A percentile compares a stretch with the other conserved stretches of the same genome.
Evolutionary conservation across 1,284 basidiomycete species (phyloP).

Genomic region (Tylopilus microsporus): DNA sequence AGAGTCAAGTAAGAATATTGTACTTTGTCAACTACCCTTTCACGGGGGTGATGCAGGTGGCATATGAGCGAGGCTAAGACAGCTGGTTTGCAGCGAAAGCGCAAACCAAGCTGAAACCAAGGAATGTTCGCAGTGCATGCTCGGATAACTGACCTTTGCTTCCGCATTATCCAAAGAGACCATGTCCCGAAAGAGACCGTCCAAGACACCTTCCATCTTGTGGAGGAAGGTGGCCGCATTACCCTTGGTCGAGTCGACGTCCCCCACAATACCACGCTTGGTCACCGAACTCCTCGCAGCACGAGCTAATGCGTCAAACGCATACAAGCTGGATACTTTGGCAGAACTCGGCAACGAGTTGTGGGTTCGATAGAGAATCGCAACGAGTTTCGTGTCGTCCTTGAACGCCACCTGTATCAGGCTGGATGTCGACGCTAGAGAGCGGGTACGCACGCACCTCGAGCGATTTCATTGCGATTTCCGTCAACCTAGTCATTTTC

Average conservation of each 20-base stretch:
- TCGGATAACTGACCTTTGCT: slow-evolving; percentile 69
- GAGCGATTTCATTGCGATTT: slow-evolving; percentile 69
- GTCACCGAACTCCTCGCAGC: slow-evolving; percentile 67
- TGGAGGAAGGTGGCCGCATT: slow-evolving; percentile 77
- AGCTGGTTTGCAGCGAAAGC: slow-evolving; percentile 1
- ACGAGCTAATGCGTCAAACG: slow-evolving; percentile 84
- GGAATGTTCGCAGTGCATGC: slow-evolving; percentile 6
- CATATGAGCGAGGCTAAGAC: slow-evolving; percentile 12
- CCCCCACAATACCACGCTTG: slow-evolving; percentile 59
- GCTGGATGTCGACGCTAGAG: background rate
- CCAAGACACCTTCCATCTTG: slow-evolving; percentile 82
- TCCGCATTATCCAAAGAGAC: slow-evolving; percentile 57
- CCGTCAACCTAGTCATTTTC: slow-evolving; percentile 72
- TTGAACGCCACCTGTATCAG: slow-evolving; percentile 30
- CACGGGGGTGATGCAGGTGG: background rate
- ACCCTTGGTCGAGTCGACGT: slow-evolving; percentile 54
- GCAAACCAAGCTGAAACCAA: slow-evolving; percentile 3
- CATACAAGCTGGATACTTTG: slow-evolving; percentile 83
- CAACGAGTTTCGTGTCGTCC: slow-evolving; percentile 82
- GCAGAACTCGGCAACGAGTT: slow-evolving; percentile 60
- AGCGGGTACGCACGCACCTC: slow-evolving; percentile 45
- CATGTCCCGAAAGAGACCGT: slow-evolving; percentile 81
- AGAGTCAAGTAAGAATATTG: slow-evolving; percentile 30
- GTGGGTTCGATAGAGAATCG: slow-evolving; percentile 80
- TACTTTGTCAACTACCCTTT: slow-evolving; percentile 37